Evolutionary conservation across 2,329 filamentous ascomycete genomes (phyloP).

Genomic region (Pyrenophora tritici-repentis): DNA sequence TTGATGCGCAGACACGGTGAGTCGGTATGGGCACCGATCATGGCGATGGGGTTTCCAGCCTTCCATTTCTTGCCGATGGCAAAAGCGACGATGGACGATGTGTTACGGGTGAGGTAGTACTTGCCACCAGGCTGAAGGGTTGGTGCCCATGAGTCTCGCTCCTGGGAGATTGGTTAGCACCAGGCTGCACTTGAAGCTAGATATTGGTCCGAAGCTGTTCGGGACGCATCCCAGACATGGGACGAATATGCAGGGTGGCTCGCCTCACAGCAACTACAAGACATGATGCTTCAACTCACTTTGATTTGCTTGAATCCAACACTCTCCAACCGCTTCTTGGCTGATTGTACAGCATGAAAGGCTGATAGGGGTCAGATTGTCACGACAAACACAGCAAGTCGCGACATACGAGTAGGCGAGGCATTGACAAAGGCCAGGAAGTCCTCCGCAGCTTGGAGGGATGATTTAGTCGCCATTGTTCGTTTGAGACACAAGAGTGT

Average conservation of each 20-base stretch:
- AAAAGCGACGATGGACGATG: conserved; percentile 89
- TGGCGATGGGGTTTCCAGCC: conserved; percentile 85
- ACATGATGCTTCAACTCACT: neutral
- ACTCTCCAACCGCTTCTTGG: conserved; percentile 74
- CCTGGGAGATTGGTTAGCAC: conserved; percentile 51
- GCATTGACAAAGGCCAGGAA: conserved; percentile 94
- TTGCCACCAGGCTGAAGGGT: conserved; percentile 83
- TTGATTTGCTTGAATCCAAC: conserved; percentile 88
- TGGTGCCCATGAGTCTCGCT: conserved; percentile 86
- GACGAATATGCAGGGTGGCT: neutral
- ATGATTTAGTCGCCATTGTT: conserved; percentile 47
- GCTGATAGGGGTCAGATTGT: conserved; percentile 57
- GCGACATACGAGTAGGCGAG: conserved; percentile 81
- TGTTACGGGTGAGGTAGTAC: conserved; percentile 95
- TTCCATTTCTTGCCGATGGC: conserved; percentile 89
- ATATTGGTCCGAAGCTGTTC: neutral
- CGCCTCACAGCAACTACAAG: no score
- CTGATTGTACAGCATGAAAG: conserved; percentile 87
- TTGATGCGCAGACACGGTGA: conserved; percentile 91
- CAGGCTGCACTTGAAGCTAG: no score
- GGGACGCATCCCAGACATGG: neutral
- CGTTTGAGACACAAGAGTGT: conserved; percentile 22
- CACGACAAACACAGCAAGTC: neutral
- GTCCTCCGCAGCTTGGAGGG: conserved; percentile 66
- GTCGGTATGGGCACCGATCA: conserved; percentile 96